Conservation (phyloP, 2,329 filamentous ascomycete species). For the Didymella keratinophila region DNA sequence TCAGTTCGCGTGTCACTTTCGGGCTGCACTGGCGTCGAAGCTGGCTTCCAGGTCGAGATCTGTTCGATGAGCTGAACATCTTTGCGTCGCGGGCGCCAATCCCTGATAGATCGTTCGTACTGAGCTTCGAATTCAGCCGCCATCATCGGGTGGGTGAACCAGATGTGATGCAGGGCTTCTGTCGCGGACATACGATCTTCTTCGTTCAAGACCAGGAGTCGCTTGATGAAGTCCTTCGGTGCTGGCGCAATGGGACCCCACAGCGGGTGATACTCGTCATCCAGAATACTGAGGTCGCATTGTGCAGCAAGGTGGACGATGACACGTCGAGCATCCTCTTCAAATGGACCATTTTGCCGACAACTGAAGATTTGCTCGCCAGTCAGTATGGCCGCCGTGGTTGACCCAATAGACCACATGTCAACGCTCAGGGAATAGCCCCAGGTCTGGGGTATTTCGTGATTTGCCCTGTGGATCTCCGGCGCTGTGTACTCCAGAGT, state of each 20-base stretch:
- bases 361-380: conserved; percentile 59
- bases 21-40: no score
- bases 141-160: conserved; percentile 64
- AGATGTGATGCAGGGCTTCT: conserved; percentile 62
- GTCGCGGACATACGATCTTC: conserved; percentile 59
- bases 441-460: conserved; percentile 28
- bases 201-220: conserved; percentile 61
- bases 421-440: conserved; percentile 68
- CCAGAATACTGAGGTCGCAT: conserved; percentile 56
- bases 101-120: conserved; percentile 58
- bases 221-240: conserved; percentile 62
- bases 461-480: conserved; percentile 50
- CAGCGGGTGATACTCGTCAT: conserved; percentile 45
- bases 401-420: conserved; percentile 68
- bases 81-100: conserved; percentile 58
- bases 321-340: conserved; percentile 33
- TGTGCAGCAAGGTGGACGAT: conserved; percentile 47
- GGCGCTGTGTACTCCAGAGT: conserved; percentile 67
- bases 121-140: conserved; percentile 57
- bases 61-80: conserved; percentile 41
- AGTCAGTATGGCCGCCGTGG: conserved; percentile 61
- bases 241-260: conserved; percentile 55
- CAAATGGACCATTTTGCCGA: conserved; percentile 37
- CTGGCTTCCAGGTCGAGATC: conserved; percentile 10
- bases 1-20: not conserved